A percentile compares a stretch with the other conserved stretches of the same genome.
Conservation (phyloP, 192 early-diverging fungal genomes). For the Umbelopsis sp. region DNA sequence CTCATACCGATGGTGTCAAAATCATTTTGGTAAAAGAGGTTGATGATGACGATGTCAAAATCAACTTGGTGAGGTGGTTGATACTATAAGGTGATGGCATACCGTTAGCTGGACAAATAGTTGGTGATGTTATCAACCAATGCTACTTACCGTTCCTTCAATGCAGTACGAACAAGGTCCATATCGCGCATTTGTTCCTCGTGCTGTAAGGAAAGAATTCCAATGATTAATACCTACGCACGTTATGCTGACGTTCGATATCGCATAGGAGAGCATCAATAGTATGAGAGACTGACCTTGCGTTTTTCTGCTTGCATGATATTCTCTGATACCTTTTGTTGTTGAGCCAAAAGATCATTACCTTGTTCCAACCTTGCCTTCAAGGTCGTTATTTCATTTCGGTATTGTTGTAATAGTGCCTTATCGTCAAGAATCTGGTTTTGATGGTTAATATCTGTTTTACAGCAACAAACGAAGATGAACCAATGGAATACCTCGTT, state of each 20-base stretch:
- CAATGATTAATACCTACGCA: slow-evolving; percentile 9
- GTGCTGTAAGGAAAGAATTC: slow-evolving; percentile 33
- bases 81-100: slow-evolving; percentile 39
- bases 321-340: slow-evolving; percentile 48
- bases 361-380: slow-evolving; percentile 61
- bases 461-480: neutral
- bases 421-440: slow-evolving; percentile 71
- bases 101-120: too few relatives aligned
- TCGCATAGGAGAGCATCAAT: neutral
- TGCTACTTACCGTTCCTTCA: slow-evolving; percentile 63
- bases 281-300: slow-evolving; percentile 24
- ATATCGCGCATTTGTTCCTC: slow-evolving; percentile 58
- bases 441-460: neutral
- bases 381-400: slow-evolving; percentile 76
- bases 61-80: slow-evolving; percentile 83
- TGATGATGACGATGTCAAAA: slow-evolving; percentile 68
- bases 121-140: neutral
- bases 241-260: too few relatives aligned
- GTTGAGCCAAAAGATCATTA: slow-evolving; percentile 51
- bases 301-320: slow-evolving; percentile 31
- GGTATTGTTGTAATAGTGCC: slow-evolving; percentile 82
- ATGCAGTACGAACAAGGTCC: slow-evolving; percentile 61
- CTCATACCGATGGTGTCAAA: neutral
- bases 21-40: neutral
- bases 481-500: slow-evolving; percentile 56